phyloP scores from a whole-genome alignment of 2,329 filamentous ascomycete species.

The Blumeria hordei region DNA sequence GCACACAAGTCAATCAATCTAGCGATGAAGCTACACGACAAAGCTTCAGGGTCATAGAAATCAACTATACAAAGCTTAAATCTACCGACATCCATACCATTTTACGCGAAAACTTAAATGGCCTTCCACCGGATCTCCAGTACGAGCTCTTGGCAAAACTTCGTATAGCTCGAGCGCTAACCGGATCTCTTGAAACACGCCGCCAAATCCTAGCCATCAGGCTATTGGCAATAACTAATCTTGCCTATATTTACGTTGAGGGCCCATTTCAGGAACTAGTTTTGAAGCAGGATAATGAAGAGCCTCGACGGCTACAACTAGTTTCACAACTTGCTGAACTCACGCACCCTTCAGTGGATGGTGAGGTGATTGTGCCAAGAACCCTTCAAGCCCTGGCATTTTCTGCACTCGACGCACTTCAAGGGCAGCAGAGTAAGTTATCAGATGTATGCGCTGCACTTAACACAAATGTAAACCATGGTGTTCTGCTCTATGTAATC shows the following conservation, averaged over 20 bases:
- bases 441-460: constrained; percentile 73
- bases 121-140: constrained; percentile 46
- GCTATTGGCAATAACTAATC: constrained; percentile 66
- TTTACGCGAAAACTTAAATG: constrained; percentile 28
- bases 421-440: constrained; percentile 53
- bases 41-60: constrained; percentile 19
- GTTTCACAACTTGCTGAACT: constrained; percentile 82
- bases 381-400: constrained; percentile 66
- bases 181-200: constrained; percentile 36
- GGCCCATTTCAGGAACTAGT: constrained; percentile 65
- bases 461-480: constrained; percentile 88
- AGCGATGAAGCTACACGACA: constrained; percentile 10
- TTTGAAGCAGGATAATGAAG: constrained; percentile 67
- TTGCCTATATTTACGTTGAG: constrained; percentile 75
- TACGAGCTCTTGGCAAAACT: constrained; percentile 74
- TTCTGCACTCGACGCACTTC: constrained; percentile 58
- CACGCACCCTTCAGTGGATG: constrained; percentile 58
- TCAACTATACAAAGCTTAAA: constrained; percentile 26
- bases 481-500: constrained; percentile 77
- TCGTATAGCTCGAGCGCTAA: constrained; percentile 60
- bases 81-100: constrained; percentile 31
- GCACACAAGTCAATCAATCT: constrained; percentile 6
- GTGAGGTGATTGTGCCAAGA: constrained; percentile 40
- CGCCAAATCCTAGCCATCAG: constrained; percentile 60
- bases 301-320: constrained; percentile 69